Evolutionary conservation across 768 basidiomycete genomes (phyloP).

Genomic region (Sistotremastrum suecicum): DNA sequence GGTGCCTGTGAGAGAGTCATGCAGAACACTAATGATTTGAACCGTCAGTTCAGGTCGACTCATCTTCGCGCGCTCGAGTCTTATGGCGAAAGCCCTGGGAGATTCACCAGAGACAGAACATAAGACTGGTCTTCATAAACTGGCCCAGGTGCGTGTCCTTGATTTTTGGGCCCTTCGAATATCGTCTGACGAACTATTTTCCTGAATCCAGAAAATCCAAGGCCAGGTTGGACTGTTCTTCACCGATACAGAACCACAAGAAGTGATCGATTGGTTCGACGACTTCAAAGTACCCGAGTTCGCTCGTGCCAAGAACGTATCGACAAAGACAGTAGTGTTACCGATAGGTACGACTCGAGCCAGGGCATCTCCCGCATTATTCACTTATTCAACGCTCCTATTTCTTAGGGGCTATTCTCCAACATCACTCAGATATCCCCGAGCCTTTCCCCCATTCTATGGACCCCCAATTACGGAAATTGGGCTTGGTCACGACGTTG

Average conservation of each 20-base stretch:
- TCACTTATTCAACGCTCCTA: not conserved
- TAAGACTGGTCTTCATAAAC: constrained; percentile 56
- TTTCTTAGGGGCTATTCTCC: constrained; percentile 63
- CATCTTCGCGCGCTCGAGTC: constrained; percentile 74
- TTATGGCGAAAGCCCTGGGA: constrained; percentile 95
- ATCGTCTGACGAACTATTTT: not conserved
- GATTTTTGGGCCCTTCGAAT: not conserved
- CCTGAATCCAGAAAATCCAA: constrained; percentile 59
- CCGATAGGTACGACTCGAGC: constrained; percentile 27
- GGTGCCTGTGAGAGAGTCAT: not conserved
- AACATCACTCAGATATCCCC: constrained; percentile 60
- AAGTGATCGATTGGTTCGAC: constrained; percentile 89
- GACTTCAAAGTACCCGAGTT: constrained; percentile 85
- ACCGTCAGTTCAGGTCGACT: constrained; percentile 45
- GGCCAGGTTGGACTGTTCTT: constrained; percentile 92
- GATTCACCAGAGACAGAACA: constrained; percentile 80
- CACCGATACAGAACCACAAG: constrained; percentile 79
- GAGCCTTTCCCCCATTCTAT: constrained; percentile 95
- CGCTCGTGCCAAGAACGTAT: constrained; percentile 76
- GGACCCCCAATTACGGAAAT: constrained; percentile 88
- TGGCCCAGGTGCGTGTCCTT: constrained; percentile 48
- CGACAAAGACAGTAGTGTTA: constrained; percentile 58
- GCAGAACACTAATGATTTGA: constrained; percentile 4
- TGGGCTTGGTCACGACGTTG: constrained; percentile 78
- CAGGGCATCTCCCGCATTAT: not conserved